Conservation (phyloP, 768 basidiomycete species). For the Lentinula detonsa region DNA sequence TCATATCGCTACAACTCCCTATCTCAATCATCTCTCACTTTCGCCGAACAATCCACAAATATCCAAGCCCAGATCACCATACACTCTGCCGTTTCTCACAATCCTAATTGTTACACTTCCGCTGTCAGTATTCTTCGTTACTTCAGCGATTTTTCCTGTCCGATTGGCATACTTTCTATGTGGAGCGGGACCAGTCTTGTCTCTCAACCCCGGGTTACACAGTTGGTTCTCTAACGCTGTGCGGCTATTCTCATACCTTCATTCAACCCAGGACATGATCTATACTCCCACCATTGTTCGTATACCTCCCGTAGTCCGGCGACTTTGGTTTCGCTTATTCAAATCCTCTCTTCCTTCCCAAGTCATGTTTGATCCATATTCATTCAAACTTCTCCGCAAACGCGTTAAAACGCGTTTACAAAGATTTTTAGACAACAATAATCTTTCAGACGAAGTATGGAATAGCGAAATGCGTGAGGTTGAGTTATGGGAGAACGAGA, state of each 20-base stretch:
- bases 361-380: conserved; percentile 4
- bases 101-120: conserved; percentile 41
- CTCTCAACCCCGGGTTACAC: conserved; percentile 43
- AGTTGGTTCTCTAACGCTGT: conserved; percentile 2
- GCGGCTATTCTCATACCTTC: neutral
- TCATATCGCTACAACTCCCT: conserved; percentile 47
- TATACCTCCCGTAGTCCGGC: neutral
- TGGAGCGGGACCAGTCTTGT: conserved; percentile 46
- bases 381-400: conserved; percentile 9
- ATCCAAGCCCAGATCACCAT: conserved; percentile 35
- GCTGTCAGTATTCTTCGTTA: conserved; percentile 41
- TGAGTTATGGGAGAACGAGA: conserved; percentile 79
- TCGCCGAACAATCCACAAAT: conserved; percentile 34
- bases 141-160: conserved; percentile 42
- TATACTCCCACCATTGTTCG: neutral
- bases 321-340: neutral
- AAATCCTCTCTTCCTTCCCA: neutral
- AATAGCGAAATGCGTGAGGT: conserved; percentile 57
- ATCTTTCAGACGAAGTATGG: conserved; percentile 61
- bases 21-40: conserved; percentile 45
- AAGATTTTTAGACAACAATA: conserved; percentile 57
- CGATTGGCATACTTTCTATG: conserved; percentile 38
- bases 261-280: neutral
- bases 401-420: conserved; percentile 22
- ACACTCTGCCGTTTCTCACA: conserved; percentile 49